These are phyloP conservation scores for Vachellia pachyceras DNA, from an alignment of 306 rosid species.

Conservation along the genomic window DNA sequence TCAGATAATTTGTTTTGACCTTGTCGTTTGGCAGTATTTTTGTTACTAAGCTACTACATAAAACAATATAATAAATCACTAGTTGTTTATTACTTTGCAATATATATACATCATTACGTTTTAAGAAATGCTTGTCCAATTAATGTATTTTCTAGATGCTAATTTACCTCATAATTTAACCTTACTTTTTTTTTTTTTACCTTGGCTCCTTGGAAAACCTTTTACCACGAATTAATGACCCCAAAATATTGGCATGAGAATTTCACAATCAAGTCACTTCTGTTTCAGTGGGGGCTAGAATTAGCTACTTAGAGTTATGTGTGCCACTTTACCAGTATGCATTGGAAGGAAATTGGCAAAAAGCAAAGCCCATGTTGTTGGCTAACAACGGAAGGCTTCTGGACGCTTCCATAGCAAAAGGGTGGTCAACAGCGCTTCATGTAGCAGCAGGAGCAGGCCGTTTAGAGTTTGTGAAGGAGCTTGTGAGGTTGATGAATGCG, in stretches of 20 bases:
- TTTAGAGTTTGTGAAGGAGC: not conserved
- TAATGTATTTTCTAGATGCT: not conserved
- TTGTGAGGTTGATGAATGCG: not conserved
- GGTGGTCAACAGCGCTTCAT: constrained; percentile 37
- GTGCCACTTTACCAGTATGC: constrained; percentile 46
- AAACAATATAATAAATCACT: no score
- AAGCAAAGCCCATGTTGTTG: not conserved
- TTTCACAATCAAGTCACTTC: not conserved
- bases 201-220: not conserved
- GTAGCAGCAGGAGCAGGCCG: constrained; percentile 33
- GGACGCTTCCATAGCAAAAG: constrained; percentile 21
- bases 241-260: not conserved
- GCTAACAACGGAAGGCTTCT: not conserved
- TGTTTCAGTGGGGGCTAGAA: constrained; percentile 27
- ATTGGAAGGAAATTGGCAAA: constrained; percentile 38
- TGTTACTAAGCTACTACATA: not conserved
- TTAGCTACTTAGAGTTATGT: constrained; percentile 4
- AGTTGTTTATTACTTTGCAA: not conserved
- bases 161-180: no score
- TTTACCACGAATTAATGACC: not conserved
- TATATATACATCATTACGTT: not conserved
- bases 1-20: not conserved
- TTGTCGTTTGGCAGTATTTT: not conserved
- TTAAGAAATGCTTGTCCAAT: not conserved
- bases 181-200: no score